A percentile compares a stretch with the other conserved stretches of the same genome.
These are phyloP conservation scores for Quercus glauca DNA, from an alignment of 306 rosid genomes.

Conservation along the genomic window DNA sequence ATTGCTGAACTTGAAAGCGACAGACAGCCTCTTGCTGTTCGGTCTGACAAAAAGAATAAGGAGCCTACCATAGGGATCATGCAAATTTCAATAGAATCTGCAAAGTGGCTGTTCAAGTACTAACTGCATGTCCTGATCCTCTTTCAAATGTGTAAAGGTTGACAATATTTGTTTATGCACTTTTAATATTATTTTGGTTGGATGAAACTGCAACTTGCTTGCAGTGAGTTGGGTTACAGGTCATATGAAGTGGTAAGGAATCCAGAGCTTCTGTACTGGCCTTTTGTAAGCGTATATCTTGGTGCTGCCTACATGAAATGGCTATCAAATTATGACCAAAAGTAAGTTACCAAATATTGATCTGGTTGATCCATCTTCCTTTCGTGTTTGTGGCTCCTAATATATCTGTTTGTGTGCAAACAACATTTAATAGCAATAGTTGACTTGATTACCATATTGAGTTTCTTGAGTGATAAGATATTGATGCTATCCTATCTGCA, in stretches of 20 bases:
- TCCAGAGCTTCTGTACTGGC: conserved; percentile 45
- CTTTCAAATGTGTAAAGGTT: not conserved
- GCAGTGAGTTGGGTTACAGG: conserved; percentile 62
- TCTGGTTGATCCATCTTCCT: not conserved
- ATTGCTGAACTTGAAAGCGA: conserved; percentile 87
- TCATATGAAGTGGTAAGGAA: conserved; percentile 40
- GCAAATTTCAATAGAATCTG: conserved; percentile 62
- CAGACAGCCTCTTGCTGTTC: conserved; percentile 61
- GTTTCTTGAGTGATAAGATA: conserved; percentile 9
- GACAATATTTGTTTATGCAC: conserved; percentile 1
- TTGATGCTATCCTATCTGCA: conserved; percentile 35
- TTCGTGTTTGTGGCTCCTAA: not conserved
- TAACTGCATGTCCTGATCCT: conserved; percentile 14
- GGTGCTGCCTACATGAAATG: conserved; percentile 85
- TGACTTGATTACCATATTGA: not conserved
- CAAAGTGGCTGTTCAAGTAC: conserved; percentile 66
- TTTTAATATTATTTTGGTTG: conserved; percentile 11
- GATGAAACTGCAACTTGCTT: conserved; percentile 25
- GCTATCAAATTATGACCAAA: conserved; percentile 55
- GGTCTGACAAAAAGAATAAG: conserved; percentile 40
- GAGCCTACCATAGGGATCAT: conserved; percentile 58
- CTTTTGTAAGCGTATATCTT: conserved; percentile 62
- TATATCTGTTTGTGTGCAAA: not conserved
- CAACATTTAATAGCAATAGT: not conserved
- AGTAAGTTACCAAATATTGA: conserved; percentile 44